Base-by-base conservation (phyloP, 768 basidiomycete genomes). In the Suillus weaverae region DNA sequence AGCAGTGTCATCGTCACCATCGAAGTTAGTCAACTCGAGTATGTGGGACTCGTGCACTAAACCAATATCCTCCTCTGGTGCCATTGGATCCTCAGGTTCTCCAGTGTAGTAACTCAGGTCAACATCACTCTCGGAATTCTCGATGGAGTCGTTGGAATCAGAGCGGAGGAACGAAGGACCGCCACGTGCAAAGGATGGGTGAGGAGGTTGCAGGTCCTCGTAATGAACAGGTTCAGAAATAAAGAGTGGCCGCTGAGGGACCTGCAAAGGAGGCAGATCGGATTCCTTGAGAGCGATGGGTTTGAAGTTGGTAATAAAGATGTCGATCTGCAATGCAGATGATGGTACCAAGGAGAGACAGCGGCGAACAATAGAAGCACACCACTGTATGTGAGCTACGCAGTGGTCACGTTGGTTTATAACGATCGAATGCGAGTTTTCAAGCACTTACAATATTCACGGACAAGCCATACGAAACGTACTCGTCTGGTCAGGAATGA, bases 311-410 rank as follows among this genome's bases (percentile, higher is more conserved):
- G 91, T 91, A 38, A 93, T 89, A 70, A 88, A 93, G 51, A 93
- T 88, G 69, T 91, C 86, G 59, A 93, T 76, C 68, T 89, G 84
- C 4, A 93, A 79, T 54, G 77, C 70, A 60, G 78, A 69, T 9
- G 74, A 50, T 5, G 84, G 80, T 35, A 88, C 79, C 72, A 88
- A 80, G 38, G 82, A 78, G 71, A 84, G 81, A 74, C 89, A 92
- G 20, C 81, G 80, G n/a, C 86, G 84, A 41, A 93, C 72, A 57
- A 84, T 78, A 9, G 86, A 79, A 3, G 92, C 89, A 64, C 89
- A 87, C 91, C 91, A 93, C 62, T 89, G 86, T 36, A 93, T 80
- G 67, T 93, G 89, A 22, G 87, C 90, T 91, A 51, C 41, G 32
- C 41, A 54, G 46, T 4, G 32, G 20, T 32, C 5, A 39, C 44